A percentile compares a stretch with the other conserved stretches of the same genome.
Evolutionary conservation across 1,139 yeast species (phyloP).

Genomic region (Lodderomyces elongisporus): DNA sequence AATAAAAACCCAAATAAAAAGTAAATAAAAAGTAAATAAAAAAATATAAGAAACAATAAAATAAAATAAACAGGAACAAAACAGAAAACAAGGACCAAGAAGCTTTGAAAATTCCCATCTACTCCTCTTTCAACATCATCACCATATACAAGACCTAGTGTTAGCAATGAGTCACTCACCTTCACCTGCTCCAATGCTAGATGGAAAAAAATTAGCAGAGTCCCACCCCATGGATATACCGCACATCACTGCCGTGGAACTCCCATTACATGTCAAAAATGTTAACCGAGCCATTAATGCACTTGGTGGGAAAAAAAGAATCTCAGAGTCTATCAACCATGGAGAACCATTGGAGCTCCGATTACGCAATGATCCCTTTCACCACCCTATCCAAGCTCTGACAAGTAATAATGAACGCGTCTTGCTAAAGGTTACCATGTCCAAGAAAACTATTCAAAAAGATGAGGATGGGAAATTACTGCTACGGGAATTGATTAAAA

Average conservation of each 20-base stretch:
- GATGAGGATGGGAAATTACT: conserved; percentile 25
- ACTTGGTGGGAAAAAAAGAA: conserved; percentile 68
- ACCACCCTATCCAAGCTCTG: conserved; percentile 72
- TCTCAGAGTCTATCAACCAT: conserved; percentile 20
- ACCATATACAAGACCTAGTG: conserved; percentile 1
- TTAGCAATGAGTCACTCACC: neutral
- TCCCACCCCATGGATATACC: conserved; percentile 62
- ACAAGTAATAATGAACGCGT: conserved; percentile 54
- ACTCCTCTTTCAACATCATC: too few relatives aligned
- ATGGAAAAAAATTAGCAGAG: conserved; percentile 2
- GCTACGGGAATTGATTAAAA: conserved; percentile 46
- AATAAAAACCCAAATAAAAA: too few relatives aligned
- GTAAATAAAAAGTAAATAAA: too few relatives aligned
- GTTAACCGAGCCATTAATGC: conserved; percentile 58
- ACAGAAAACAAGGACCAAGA: too few relatives aligned
- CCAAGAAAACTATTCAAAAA: conserved; percentile 39
- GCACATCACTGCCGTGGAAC: conserved; percentile 70
- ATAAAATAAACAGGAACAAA: too few relatives aligned
- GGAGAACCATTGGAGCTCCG: conserved; percentile 41
- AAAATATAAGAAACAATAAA: too few relatives aligned
- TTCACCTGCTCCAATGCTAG: too few relatives aligned
- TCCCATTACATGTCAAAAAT: conserved; percentile 70
- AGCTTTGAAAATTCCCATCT: too few relatives aligned
- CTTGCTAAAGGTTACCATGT: conserved; percentile 63
- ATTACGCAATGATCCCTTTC: conserved; percentile 66